These are phyloP conservation scores for Tylopilus sp. DNA, from an alignment of 768 basidiomycete species.

Conservation along the genomic window DNA sequence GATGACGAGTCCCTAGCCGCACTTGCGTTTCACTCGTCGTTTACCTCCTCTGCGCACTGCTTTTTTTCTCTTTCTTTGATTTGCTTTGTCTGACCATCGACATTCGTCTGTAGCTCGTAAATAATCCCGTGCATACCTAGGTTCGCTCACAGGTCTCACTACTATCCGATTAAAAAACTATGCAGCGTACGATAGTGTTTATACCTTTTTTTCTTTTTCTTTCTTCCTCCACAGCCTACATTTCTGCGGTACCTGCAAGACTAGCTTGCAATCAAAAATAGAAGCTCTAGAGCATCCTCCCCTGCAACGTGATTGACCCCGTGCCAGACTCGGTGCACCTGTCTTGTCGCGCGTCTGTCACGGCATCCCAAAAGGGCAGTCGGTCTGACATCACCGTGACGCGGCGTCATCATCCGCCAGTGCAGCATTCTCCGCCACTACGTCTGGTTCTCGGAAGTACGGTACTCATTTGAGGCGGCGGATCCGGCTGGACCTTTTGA, in stretches of 20 bases:
- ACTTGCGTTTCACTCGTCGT: not conserved
- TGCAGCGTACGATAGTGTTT: constrained; percentile 28
- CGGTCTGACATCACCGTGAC: no score
- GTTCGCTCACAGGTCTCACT: constrained; percentile 8
- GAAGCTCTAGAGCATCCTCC: constrained; percentile 5
- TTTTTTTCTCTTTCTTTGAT: not conserved
- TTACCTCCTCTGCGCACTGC: no score
- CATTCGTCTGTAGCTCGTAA: constrained; percentile 22
- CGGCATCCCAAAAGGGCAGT: no score
- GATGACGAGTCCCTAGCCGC: constrained; percentile 28
- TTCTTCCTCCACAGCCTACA: no score
- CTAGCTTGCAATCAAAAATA: constrained; percentile 3
- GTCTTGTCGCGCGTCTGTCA: not conserved
- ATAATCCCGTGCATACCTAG: constrained; percentile 27
- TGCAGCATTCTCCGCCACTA: no score
- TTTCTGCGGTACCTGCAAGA: not conserved
- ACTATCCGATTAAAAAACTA: constrained; percentile 18
- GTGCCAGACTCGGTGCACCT: not conserved
- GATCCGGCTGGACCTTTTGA: no score
- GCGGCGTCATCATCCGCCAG: no score
- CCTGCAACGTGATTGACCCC: not conserved
- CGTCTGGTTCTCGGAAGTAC: no score
- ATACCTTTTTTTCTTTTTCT: constrained; percentile 18
- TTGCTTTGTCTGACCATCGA: constrained; percentile 13
- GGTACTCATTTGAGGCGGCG: no score